A percentile compares a stretch with the other conserved stretches of the same genome.
phyloP scores from a whole-genome alignment of 1,284 basidiomycete genomes.

The Sporisorium sorghi region DNA sequence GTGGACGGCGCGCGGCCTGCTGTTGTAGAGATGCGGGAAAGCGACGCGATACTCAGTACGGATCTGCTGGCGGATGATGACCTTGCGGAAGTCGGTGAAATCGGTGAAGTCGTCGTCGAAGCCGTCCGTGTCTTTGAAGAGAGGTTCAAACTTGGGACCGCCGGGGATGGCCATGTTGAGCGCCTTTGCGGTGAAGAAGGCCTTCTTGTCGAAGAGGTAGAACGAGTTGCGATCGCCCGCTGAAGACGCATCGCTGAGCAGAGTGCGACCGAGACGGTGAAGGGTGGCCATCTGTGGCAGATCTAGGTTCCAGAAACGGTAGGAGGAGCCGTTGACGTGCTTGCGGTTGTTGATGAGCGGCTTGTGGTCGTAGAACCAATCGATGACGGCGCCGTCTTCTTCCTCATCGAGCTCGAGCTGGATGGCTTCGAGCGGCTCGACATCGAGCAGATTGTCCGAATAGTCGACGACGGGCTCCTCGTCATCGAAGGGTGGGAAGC shows the following conservation, averaged over 20 bases:
- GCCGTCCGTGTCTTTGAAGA: slow-evolving; percentile 87
- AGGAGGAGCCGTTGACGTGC: slow-evolving; percentile 88
- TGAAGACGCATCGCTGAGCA: slow-evolving; percentile 86
- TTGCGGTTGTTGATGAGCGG: slow-evolving; percentile 85
- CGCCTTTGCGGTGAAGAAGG: slow-evolving; percentile 95
- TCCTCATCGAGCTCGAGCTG: slow-evolving; percentile 94
- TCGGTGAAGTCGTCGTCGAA: slow-evolving; percentile 99
- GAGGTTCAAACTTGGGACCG: slow-evolving; percentile 85
- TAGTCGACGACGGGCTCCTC: slow-evolving; percentile 79
- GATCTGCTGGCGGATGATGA: slow-evolving; percentile 98
- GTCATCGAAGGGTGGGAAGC: slow-evolving; percentile 99
- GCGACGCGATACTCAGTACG: slow-evolving; percentile 99
- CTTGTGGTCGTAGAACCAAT: slow-evolving; percentile 99
- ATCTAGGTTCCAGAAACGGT: slow-evolving; percentile 91
- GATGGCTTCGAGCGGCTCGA: slow-evolving; percentile 97
- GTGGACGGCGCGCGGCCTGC: slow-evolving; percentile 91
- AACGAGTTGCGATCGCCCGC: slow-evolving; percentile 81
- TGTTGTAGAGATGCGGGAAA: slow-evolving; percentile 99
- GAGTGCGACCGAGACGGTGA: slow-evolving; percentile 91
- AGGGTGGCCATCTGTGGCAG: slow-evolving; percentile 95
- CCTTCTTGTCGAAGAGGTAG: slow-evolving; percentile 96
- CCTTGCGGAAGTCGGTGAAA: slow-evolving; percentile 99
- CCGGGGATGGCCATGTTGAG: slow-evolving; percentile 98
- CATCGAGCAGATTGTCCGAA: slow-evolving; percentile 92
- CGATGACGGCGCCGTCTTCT: slow-evolving; percentile 92